phyloP scores from a whole-genome alignment of 768 basidiomycete species.

The Leccinum arenicola region DNA sequence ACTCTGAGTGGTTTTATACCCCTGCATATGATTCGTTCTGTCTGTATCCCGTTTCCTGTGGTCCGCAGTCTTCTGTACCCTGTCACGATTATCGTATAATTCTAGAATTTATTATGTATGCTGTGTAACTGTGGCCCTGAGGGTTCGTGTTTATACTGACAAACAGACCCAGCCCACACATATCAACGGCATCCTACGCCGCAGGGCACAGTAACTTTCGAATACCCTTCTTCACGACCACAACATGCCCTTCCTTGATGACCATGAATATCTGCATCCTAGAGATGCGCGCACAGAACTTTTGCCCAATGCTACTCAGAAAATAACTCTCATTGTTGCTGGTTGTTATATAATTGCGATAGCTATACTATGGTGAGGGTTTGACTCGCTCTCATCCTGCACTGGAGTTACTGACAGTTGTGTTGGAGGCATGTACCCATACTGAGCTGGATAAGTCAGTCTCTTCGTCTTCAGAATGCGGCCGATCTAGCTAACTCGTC shows the following conservation, averaged over 20 bases:
- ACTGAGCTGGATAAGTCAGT: slow-evolving; percentile 71
- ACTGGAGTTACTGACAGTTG: slow-evolving; percentile 2
- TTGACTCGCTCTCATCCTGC: neutral
- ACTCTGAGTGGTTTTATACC: slow-evolving; percentile 29
- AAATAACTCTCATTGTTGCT: slow-evolving; percentile 76
- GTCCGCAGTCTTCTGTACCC: slow-evolving; percentile 19
- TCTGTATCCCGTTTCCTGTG: slow-evolving; percentile 18
- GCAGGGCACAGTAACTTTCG: slow-evolving; percentile 7
- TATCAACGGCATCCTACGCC: neutral
- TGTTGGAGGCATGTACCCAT: slow-evolving; percentile 70
- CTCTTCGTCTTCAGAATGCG: neutral
- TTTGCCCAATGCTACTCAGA: slow-evolving; percentile 70
- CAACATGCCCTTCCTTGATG: slow-evolving; percentile 31
- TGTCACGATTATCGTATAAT: slow-evolving; percentile 22
- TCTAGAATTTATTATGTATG: slow-evolving; percentile 1
- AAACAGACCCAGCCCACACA: neutral
- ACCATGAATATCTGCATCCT: slow-evolving; percentile 16
- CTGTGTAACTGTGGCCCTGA: too few species aligned
- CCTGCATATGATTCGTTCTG: slow-evolving; percentile 6
- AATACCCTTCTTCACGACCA: slow-evolving; percentile 18
- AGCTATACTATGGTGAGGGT: slow-evolving; percentile 72
- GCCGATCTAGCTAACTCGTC: slow-evolving; percentile 11
- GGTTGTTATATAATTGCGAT: slow-evolving; percentile 72
- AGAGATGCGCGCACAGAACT: slow-evolving; percentile 36
- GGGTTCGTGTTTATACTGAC: neutral